Base-by-base conservation (phyloP, 495 filamentous ascomycete genomes). In the Elaphomyces granulatus region DNA sequence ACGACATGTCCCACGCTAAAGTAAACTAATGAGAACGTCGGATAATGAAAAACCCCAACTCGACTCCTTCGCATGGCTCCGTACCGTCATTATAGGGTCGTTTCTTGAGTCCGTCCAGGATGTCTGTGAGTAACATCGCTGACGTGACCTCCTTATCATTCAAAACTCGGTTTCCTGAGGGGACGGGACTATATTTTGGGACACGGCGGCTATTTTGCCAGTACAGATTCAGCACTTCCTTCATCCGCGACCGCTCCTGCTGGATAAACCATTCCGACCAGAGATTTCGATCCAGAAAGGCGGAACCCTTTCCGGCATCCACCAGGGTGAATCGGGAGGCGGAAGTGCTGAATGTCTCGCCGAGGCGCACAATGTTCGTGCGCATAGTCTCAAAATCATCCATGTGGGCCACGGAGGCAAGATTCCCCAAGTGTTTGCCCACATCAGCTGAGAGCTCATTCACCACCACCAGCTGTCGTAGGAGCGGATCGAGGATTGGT, bases 181-280 rank as follows among this genome's bases (percentile, higher is more conserved):
- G 51, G n/a, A 53, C 45, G 31, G 55, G 52, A 19, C 31, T 30
- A 10, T 36, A 20, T 20, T 26, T 19, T 12, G 58, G 47, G 14
- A 55, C 32, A 14, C 61, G 63, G 16, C 61, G 60, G 20, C 65
- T 61, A 23, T 69, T 72, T 37, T 70, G 61, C 51, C 71, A 76
- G 44, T 79, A 77, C 26, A 66, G 55, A 10, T 64, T 67, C 23
- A 83, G 70, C 0, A 72, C 59, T 20, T 72, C 68, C 40, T 76
- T 68, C 43, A 84, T 71, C 17, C 80, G 68, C n/a, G 66, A 54
- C 42, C 72, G 73, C 48, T 84, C 80, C 46, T 84, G 80, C 43
- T 80, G 73, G 21, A 74, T 71, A 63, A 71, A 83, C 80, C 80
- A 84, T 35, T 81, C 73, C 14, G 59, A 60, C 80, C 80, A 84